Evolutionary conservation across 306 rosid species (phyloP).

Genomic region (Lagenaria siceraria): DNA sequence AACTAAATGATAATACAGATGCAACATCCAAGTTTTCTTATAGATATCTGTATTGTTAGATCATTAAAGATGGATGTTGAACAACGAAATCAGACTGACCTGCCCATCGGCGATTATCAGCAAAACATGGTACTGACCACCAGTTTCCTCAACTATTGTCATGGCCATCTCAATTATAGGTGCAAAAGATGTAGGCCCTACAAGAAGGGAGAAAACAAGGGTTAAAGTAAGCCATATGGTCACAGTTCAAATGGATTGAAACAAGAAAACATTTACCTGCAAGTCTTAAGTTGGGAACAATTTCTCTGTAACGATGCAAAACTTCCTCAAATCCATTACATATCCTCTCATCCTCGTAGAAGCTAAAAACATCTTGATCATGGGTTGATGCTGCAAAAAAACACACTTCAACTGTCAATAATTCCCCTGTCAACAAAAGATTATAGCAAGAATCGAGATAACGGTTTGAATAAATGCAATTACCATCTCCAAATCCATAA

Average conservation of each 20-base stretch:
- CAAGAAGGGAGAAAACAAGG: constrained; percentile 12
- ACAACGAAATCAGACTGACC: constrained; percentile 18
- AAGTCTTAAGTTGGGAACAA: constrained; percentile 55
- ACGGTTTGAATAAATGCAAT: background rate
- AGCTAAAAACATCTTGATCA: constrained; percentile 70
- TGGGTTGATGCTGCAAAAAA: constrained; percentile 58
- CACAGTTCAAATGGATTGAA: background rate
- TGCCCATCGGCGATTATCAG: constrained; percentile 94
- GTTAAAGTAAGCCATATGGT: background rate
- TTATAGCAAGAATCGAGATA: background rate
- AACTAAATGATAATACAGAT: background rate
- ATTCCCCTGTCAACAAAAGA: too few species aligned
- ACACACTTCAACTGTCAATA: background rate
- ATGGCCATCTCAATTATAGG: constrained; percentile 83
- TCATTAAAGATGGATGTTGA: background rate
- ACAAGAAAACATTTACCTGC: constrained; percentile 33
- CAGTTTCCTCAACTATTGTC: constrained; percentile 77
- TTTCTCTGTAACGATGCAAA: constrained; percentile 48
- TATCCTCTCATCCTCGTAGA: constrained; percentile 32
- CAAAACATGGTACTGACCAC: constrained; percentile 88
- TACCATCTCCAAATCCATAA: constrained; percentile 93
- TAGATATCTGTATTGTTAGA: background rate
- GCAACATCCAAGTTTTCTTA: background rate
- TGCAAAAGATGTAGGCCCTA: constrained; percentile 75
- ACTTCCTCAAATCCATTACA: constrained; percentile 88